Base-by-base conservation (phyloP, 768 basidiomycete genomes). In the Hemileccinum impolitum region DNA sequence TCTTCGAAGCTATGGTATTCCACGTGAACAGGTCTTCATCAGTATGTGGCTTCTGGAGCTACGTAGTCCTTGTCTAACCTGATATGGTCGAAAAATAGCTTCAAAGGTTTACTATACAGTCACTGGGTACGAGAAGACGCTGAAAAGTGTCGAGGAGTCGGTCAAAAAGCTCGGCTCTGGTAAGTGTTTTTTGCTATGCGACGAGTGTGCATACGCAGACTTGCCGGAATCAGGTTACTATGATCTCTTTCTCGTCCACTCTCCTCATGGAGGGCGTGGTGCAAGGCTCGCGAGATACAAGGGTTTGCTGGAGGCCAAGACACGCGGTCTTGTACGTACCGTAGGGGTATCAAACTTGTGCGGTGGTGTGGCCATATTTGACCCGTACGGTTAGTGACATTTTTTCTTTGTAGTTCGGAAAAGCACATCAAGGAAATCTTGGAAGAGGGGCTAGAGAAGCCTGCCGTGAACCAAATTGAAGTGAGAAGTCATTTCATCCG, bases 321-420 rank as follows among this genome's bases (percentile, higher is more conserved):
- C 45, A 11, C 66, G 57, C 12, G 72, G 77, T 17, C 70, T 73
- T 42, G 61, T 72, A 48, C 61, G 68, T 34, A 61, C 57, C 31
- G 62, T 71, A 15, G 77, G 77, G 2, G 77, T 79, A 17, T 76
- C 75, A 4, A 79, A 79, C 62, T 79, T 66, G 77, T 78, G 47
- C 42, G 63, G 28, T 17, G 17, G 15, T 23, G n/a, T 37, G 3
- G 11, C 13, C 12, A 19, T n/a, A n/a, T 17, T 51, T 11, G 23
- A 19, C 15, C 14, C 11, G 4, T 14, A 5, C 12, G 2, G 19
- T 13, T 25, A 13, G 19, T 25, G 18, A 53, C 18, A 21, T 34
- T 12, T 30, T 50, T 30, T 28, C 13, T 23, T 23, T 39, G 15
- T 26, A 65, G 64, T 31, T 63, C 63, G 37, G 56, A 55, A n/a